phyloP scores from a whole-genome alignment of 768 basidiomycete genomes.

The Leccinum longicurvipes region DNA sequence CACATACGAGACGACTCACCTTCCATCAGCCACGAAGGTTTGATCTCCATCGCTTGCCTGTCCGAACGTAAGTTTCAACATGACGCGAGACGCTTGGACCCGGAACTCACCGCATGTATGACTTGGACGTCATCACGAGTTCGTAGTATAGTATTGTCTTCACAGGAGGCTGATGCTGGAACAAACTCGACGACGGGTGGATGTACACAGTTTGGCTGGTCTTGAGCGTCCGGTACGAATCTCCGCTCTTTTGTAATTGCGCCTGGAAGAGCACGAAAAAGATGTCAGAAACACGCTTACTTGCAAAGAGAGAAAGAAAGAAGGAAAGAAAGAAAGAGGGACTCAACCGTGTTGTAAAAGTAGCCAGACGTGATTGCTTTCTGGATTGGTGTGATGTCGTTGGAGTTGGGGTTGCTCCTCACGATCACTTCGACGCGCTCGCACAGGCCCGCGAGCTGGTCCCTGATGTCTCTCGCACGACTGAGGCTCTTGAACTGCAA shows the following conservation, averaged over 20 bases:
- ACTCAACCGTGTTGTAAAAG: constrained; percentile 86
- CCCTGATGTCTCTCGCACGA: constrained; percentile 92
- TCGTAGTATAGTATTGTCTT: constrained; percentile 93
- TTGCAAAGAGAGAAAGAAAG: not conserved
- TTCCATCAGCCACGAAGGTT: constrained; percentile 91
- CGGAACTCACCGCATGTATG: constrained; percentile 74
- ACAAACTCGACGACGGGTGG: constrained; percentile 92
- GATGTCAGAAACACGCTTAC: not conserved
- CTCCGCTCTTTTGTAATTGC: constrained; percentile 90
- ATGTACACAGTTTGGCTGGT: constrained; percentile 96
- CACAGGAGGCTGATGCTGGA: constrained; percentile 93
- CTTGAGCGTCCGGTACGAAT: constrained; percentile 95
- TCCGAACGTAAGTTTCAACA: not conserved
- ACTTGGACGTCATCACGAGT: constrained; percentile 92
- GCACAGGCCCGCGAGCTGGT: constrained; percentile 91
- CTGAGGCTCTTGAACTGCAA: constrained; percentile 92
- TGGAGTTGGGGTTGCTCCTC: constrained; percentile 82
- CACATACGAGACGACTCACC: constrained; percentile 43
- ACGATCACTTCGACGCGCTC: constrained; percentile 96
- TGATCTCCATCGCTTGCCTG: constrained; percentile 97
- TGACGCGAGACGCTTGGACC: not conserved
- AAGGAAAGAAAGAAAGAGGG: not conserved
- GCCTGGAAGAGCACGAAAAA: constrained; percentile 53
- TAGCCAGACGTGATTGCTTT: constrained; percentile 95
- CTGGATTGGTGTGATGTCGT: constrained; percentile 90